Percentiles rank a stretch among this genome's conserved stretches.
Evolutionary conservation across 2,329 filamentous ascomycete species (phyloP).

Genomic region (Ophiostoma montium): DNA sequence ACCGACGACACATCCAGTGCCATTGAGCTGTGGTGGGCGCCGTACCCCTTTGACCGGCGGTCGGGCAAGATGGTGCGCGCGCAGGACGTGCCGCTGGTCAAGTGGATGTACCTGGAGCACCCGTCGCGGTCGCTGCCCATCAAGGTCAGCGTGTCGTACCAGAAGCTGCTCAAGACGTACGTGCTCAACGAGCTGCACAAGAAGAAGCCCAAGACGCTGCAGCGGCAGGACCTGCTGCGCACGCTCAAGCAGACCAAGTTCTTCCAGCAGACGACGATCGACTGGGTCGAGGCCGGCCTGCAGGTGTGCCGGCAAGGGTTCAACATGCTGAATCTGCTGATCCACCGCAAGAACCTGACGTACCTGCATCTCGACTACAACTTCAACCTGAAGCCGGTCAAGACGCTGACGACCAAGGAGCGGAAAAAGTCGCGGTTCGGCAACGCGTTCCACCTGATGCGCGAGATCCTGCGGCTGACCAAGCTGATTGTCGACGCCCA

Average conservation of each 20-base stretch:
- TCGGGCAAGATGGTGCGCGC: constrained; percentile 94
- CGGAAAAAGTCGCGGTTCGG: constrained; percentile 98
- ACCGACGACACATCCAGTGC: constrained; percentile 82
- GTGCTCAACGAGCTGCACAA: constrained; percentile 95
- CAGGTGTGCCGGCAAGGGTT: constrained; percentile 97
- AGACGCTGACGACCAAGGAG: constrained; percentile 96
- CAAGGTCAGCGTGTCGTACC: constrained; percentile 95
- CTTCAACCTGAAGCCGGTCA: constrained; percentile 98
- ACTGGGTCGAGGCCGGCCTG: constrained; percentile 97
- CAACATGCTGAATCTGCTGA: constrained; percentile 97
- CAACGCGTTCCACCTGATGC: constrained; percentile 98
- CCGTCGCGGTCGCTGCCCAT: constrained; percentile 77
- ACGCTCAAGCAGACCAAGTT: constrained; percentile 95
- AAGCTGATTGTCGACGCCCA: constrained; percentile 98
- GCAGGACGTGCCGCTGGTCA: constrained; percentile 90
- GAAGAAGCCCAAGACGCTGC: constrained; percentile 87
- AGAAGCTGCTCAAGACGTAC: constrained; percentile 91
- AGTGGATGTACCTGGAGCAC: constrained; percentile 97
- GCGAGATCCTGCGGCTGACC: constrained; percentile 87
- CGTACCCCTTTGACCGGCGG: constrained; percentile 85
- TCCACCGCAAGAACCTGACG: constrained; percentile 95
- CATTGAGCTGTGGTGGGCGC: constrained; percentile 95
- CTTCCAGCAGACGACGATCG: constrained; percentile 98
- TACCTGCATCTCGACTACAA: constrained; percentile 99
- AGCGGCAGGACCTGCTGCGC: constrained; percentile 80